Conservation (phyloP, 1,139 yeast genomes). For the Wickerhamomyces sp. region DNA sequence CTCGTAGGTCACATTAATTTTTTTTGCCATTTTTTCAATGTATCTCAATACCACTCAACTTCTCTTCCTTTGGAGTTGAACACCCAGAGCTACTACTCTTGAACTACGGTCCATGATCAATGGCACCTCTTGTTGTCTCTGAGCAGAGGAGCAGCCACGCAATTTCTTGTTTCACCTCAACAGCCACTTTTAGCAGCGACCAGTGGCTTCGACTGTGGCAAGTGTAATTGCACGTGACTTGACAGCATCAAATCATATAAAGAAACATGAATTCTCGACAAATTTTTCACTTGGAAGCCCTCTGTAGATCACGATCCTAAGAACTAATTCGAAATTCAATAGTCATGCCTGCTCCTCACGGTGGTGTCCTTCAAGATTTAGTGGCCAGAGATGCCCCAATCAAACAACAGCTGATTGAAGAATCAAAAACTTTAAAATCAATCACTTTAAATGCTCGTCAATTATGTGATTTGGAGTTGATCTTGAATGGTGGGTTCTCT, state of each 20-base stretch:
- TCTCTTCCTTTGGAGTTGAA: not conserved
- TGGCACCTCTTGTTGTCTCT: not conserved
- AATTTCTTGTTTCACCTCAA: not conserved
- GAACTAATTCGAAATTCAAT: not conserved
- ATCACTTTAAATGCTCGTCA: constrained; percentile 78
- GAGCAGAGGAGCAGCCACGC: not conserved
- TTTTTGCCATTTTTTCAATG: not conserved
- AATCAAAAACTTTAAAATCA: constrained; percentile 49
- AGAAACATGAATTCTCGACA: not conserved
- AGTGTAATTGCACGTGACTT: constrained; percentile 14
- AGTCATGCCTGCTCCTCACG: constrained; percentile 80
- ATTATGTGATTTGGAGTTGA: constrained; percentile 87
- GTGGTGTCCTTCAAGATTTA: constrained; percentile 83
- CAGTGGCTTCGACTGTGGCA: constrained; percentile 6
- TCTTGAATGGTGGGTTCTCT: constrained; percentile 90
- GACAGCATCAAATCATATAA: not conserved
- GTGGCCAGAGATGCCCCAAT: constrained; percentile 72
- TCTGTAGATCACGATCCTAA: no score
- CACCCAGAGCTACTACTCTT: no score
- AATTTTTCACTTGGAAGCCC: not conserved
- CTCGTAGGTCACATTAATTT: constrained; percentile 2
- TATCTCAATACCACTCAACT: constrained; percentile 21
- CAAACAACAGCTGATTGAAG: constrained; percentile 50
- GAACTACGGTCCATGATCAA: not conserved
- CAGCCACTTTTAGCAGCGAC: not conserved